A percentile compares a stretch with the other conserved stretches of the same genome.
phyloP scores from a whole-genome alignment of 2,329 filamentous ascomycete genomes.

The Incumbomyces delicatus region DNA sequence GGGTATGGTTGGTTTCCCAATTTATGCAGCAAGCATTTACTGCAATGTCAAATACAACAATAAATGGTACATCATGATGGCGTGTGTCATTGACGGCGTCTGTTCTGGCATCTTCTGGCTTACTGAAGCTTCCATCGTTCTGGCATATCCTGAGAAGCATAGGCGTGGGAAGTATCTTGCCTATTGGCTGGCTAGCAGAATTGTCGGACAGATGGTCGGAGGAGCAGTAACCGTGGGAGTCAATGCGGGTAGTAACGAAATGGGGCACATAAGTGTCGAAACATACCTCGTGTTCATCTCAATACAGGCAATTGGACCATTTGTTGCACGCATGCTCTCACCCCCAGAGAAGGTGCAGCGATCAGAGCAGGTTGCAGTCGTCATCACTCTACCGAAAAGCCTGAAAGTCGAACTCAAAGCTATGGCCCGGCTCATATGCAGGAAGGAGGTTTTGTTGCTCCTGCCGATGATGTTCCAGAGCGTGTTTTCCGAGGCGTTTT shows the following conservation, averaged over 20 bases:
- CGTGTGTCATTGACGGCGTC: conserved; percentile 59
- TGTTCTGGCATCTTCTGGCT: conserved; percentile 68
- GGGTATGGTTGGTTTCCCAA: conserved; percentile 63
- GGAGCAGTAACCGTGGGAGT: conserved; percentile 62
- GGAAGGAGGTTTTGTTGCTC: conserved; percentile 53
- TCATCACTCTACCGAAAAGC: conserved; percentile 47
- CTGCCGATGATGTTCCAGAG: conserved; percentile 57
- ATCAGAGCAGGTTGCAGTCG: conserved; percentile 54
- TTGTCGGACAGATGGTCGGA: conserved; percentile 59
- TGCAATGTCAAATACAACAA: conserved; percentile 60
- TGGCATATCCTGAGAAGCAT: conserved; percentile 61
- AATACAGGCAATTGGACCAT: conserved; percentile 54
- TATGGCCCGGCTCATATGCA: conserved; percentile 51
- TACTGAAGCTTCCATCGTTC: conserved; percentile 62
- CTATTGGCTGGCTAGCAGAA: conserved; percentile 55
- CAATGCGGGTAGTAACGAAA: conserved; percentile 47
- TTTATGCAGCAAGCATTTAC: conserved; percentile 61
- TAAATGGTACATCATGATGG: conserved; percentile 60
- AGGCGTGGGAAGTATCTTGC: conserved; percentile 57
- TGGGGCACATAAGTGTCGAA: conserved; percentile 57
- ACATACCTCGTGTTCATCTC: conserved; percentile 64
- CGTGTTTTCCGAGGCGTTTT: conserved; percentile 49
- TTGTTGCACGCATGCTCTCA: conserved; percentile 56
- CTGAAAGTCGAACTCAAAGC: conserved; percentile 51
- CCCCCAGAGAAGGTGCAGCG: conserved; percentile 53